Percentiles rank a stretch among this genome's conserved stretches.
phyloP scores from a whole-genome alignment of 345 rosid species.

The Eucalyptus lansdowneana region DNA sequence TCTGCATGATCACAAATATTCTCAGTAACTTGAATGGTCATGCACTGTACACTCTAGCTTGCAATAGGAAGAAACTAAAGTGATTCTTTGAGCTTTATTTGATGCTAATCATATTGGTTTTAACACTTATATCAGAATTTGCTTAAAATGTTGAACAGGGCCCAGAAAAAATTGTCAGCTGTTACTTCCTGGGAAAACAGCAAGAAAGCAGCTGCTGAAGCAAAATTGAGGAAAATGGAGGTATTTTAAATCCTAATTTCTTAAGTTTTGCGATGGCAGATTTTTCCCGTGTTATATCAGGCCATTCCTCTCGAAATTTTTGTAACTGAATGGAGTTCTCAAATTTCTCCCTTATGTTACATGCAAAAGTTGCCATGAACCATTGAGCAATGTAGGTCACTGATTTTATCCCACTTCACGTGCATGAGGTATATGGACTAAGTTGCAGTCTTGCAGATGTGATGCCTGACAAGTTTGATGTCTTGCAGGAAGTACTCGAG shows the following conservation, averaged over 20 bases:
- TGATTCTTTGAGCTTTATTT: not conserved
- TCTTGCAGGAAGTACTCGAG: constrained; percentile 66
- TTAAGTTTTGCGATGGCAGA: not conserved
- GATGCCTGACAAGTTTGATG: not conserved
- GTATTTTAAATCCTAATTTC: constrained; percentile 7
- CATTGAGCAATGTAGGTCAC: not conserved
- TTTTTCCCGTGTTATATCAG: not conserved
- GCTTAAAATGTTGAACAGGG: constrained; percentile 28
- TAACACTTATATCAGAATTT: not conserved
- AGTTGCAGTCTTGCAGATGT: not conserved
- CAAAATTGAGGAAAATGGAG: constrained; percentile 64
- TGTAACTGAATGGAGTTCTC: not conserved
- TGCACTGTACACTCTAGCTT: not conserved
- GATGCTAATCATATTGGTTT: not conserved
- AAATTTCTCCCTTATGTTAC: not conserved
- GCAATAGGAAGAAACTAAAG: not conserved
- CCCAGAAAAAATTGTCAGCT: constrained; percentile 63
- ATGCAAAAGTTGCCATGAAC: not conserved
- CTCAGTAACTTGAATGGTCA: not conserved
- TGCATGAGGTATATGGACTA: not conserved
- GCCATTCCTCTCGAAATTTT: not conserved
- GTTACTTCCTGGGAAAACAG: constrained; percentile 82
- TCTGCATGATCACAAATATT: not conserved
- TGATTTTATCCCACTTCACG: not conserved
- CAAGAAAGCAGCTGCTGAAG: constrained; percentile 71